These are phyloP conservation scores for Penicillium sp. DNA, from an alignment of 2,329 filamentous ascomycete species.

Conservation along the genomic window DNA sequence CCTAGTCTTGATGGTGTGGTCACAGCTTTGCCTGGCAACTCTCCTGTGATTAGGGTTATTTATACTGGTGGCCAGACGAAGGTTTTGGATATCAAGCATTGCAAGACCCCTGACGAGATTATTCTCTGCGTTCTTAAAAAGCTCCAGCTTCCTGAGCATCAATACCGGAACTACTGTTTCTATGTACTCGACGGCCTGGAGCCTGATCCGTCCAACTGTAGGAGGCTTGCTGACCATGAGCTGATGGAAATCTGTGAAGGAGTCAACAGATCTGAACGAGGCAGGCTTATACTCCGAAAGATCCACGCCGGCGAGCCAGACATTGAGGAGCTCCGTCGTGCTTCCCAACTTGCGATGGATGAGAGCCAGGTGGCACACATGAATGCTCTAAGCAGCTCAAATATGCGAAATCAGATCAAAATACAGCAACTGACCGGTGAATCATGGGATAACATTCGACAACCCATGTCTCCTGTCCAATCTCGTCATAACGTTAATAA, in stretches of 20 bases:
- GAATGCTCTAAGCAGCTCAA: conserved; percentile 63
- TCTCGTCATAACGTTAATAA: conserved; percentile 36
- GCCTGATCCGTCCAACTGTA: conserved; percentile 78
- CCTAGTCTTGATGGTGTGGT: conserved; percentile 85
- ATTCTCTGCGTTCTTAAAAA: conserved; percentile 89
- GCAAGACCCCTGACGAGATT: conserved; percentile 89
- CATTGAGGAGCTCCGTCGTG: conserved; percentile 81
- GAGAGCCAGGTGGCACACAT: conserved; percentile 77
- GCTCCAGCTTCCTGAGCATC: conserved; percentile 83
- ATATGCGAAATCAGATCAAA: conserved; percentile 82
- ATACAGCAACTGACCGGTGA: conserved; percentile 89
- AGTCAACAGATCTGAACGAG: conserved; percentile 80
- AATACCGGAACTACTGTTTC: conserved; percentile 95
- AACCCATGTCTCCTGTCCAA: conserved; percentile 78
- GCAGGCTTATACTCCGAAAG: conserved; percentile 86
- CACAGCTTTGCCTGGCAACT: conserved; percentile 82
- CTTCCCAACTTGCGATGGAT: conserved; percentile 86
- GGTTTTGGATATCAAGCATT: conserved; percentile 90
- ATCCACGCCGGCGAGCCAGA: conserved; percentile 93
- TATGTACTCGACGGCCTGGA: conserved; percentile 88
- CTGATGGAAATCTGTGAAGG: conserved; percentile 91
- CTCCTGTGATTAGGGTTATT: conserved; percentile 90
- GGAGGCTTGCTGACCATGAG: conserved; percentile 83
- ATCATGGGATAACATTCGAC: conserved; percentile 81
- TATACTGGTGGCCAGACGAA: conserved; percentile 90